These are phyloP conservation scores for Leonotis leonurus DNA, from an alignment of 257 asterid species.

Conservation along the genomic window DNA sequence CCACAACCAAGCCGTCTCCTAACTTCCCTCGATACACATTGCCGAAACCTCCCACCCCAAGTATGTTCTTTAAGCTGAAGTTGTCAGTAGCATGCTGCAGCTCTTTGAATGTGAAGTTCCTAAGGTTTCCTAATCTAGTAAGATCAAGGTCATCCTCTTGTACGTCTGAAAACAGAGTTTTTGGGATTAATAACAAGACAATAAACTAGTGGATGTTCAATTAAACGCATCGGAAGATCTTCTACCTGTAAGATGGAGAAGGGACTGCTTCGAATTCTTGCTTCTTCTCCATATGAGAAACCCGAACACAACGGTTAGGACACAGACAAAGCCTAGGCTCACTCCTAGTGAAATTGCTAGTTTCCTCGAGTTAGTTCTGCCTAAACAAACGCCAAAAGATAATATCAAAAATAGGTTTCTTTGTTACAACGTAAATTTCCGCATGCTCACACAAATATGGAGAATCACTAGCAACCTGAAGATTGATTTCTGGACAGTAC, in stretches of 20 bases:
- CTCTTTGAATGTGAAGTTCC: constrained; percentile 72
- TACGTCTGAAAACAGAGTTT: constrained; percentile 34
- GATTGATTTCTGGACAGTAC: constrained; percentile 47
- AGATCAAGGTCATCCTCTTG: constrained; percentile 68
- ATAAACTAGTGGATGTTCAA: not conserved
- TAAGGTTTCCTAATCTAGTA: constrained; percentile 58
- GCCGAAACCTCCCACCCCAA: constrained; percentile 94
- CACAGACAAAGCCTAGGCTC: constrained; percentile 46
- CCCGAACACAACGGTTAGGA: constrained; percentile 27
- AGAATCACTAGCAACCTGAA: constrained; percentile 30
- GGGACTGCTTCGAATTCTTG: constrained; percentile 43
- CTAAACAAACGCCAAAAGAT: constrained; percentile 24
- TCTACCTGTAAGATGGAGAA: constrained; percentile 55
- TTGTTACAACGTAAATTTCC: not conserved
- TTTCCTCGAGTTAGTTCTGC: constrained; percentile 43
- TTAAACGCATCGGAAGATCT: not conserved
- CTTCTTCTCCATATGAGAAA: constrained; percentile 48
- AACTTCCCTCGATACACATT: constrained; percentile 73
- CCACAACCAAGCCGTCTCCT: constrained; percentile 59
- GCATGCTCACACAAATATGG: not conserved
- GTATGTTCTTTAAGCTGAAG: constrained; percentile 76
- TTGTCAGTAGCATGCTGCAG: constrained; percentile 70
- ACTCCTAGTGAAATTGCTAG: constrained; percentile 66
- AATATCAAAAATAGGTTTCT: not conserved
- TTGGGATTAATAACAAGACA: not conserved